Evolutionary conservation across 2,329 filamentous ascomycete genomes (phyloP), one percentile per base, ranked within the genome.

Genomic region (Fusarium sp.): DNA sequence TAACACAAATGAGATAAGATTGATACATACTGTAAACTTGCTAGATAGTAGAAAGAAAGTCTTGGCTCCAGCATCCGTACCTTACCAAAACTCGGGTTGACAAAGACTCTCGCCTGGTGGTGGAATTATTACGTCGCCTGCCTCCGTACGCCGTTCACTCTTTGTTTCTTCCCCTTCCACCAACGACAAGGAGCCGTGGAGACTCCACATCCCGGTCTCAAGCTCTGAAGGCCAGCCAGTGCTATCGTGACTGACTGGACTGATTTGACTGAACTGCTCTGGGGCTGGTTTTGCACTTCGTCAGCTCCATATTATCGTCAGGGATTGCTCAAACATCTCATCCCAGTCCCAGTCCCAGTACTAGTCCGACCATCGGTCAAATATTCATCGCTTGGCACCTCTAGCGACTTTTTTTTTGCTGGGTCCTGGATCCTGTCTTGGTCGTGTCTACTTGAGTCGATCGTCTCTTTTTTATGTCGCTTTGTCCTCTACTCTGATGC

Each of bases 71-170:
- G 52, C 24, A 24, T 7, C 24, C 24, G 24, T 68, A 53, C 22
- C 22, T 6, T 22, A 22, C 59, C 65, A 67, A 39, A 46, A 35
- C 41, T 59, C 37, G 39, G 53, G 53, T 67, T 64, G 58, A 64
- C 47, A 44, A 22, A 59, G 46, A 41, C 63, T 49, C 62, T 68
- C 74, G 53, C 62, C 30, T 53, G 61, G 72, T 75, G 74, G 74
- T 75, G 74, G 74, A 75, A 75, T 71, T 75, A 75, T 74, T 71
- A 54, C 65, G 41, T 53, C 62, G 53, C 55, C 65, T 57, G 10
- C 28, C 28, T 30, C 28, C 28, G 28, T 30, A 49, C 48, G 67
- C 68, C 68, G 57, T 56, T 62, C 60, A 56, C 52, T 35, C 59
- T 26, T 61, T 44, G 28, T 57, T 54, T 54, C 46, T 51, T 51